phyloP scores from a whole-genome alignment of 306 rosid genomes.

The Rosa lucieae region DNA sequence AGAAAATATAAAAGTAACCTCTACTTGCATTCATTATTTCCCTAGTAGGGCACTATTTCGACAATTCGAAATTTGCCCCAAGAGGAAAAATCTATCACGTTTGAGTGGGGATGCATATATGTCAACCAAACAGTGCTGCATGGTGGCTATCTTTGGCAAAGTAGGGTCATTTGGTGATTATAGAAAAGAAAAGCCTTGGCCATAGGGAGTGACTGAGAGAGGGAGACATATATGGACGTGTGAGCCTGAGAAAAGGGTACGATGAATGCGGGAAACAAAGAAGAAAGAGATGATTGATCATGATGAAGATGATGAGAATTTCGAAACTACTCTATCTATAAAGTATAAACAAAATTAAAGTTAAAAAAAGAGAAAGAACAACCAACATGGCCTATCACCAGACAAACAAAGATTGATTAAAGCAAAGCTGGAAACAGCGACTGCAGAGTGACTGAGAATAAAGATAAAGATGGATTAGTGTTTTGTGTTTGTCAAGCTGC shows the following conservation, averaged over 20 bases:
- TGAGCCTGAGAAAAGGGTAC: constrained; percentile 50
- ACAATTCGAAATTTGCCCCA: neutral
- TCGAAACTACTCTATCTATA: constrained; percentile 19
- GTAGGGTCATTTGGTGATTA: constrained; percentile 13
- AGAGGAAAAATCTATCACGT: neutral
- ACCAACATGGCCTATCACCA: constrained; percentile 10
- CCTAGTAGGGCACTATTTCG: neutral
- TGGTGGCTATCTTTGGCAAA: neutral
- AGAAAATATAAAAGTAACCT: neutral
- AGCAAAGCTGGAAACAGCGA: neutral
- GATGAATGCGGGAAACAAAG: constrained; percentile 75
- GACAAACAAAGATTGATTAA: constrained; percentile 17
- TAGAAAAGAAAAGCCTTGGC: constrained; percentile 19
- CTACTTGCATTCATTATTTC: neutral
- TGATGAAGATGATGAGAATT: constrained; percentile 22
- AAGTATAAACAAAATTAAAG: constrained; percentile 29
- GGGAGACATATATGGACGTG: constrained; percentile 53
- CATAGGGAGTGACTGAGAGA: constrained; percentile 14
- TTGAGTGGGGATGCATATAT: neutral
- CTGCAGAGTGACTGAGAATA: neutral
- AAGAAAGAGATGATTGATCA: constrained; percentile 16
- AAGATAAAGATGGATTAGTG: constrained; percentile 7
- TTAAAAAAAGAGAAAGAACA: neutral
- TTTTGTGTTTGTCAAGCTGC: constrained; percentile 31
- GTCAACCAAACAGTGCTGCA: neutral